Percentiles rank a stretch among this genome's conserved stretches.
Conservation (phyloP, 2,329 filamentous ascomycete species). For the Didymella glomerata region DNA sequence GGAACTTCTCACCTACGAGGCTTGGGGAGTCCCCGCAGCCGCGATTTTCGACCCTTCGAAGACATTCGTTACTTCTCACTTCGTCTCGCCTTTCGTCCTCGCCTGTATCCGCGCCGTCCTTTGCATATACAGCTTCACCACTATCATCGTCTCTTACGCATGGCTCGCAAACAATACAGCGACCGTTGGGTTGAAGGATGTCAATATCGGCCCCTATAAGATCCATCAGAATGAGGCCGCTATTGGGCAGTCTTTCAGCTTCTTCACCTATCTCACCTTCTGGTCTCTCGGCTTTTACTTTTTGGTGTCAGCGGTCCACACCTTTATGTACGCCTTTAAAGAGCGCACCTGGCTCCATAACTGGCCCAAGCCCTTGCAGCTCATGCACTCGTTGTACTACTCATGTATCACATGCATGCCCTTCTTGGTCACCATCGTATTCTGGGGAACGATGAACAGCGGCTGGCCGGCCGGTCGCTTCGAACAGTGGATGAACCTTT, state of each 20-base stretch:
- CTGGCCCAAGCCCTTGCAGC: slow-evolving; percentile 46
- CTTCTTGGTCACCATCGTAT: slow-evolving; percentile 53
- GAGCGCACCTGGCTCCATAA: slow-evolving; percentile 43
- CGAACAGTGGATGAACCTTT: slow-evolving; percentile 66
- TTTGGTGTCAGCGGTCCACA: slow-evolving; percentile 71
- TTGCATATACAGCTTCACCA: slow-evolving; percentile 71
- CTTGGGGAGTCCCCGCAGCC: slow-evolving; percentile 30
- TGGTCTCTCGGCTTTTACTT: slow-evolving; percentile 85
- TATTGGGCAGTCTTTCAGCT: slow-evolving; percentile 71
- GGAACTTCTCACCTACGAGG: slow-evolving; percentile 29
- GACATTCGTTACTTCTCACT: slow-evolving; percentile 81
- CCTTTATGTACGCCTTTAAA: slow-evolving; percentile 63
- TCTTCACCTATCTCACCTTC: slow-evolving; percentile 81
- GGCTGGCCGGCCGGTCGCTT: slow-evolving; percentile 54
- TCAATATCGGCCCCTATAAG: slow-evolving; percentile 57
- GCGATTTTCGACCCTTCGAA: slow-evolving; percentile 58
- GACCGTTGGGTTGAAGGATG: slow-evolving; percentile 34
- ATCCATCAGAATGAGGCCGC: slow-evolving; percentile 68
- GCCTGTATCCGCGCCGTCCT: slow-evolving; percentile 62
- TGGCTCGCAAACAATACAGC: slow-evolving; percentile 55
- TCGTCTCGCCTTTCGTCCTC: slow-evolving; percentile 70
- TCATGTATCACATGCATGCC: slow-evolving; percentile 50
- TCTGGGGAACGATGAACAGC: slow-evolving; percentile 50
- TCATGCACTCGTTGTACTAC: slow-evolving; percentile 49
- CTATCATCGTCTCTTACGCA: slow-evolving; percentile 71